Base-by-base conservation (phyloP, 768 basidiomycete species). In the Agrocybe praecox region DNA sequence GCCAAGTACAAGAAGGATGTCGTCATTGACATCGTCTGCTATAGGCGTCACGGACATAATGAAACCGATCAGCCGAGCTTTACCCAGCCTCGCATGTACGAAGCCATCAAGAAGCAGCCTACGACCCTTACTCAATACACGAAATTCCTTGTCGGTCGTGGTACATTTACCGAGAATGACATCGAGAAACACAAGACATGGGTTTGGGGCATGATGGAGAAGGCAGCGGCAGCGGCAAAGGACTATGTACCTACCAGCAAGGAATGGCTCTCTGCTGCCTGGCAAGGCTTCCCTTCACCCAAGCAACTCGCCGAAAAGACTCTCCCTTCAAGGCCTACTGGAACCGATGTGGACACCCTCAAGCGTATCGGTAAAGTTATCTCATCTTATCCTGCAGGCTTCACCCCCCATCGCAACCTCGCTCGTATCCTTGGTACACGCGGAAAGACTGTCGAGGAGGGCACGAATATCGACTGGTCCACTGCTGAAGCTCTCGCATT, bases 161-260 rank as follows among this genome's bases (percentile, higher is more conserved):
- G 90, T 23, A 94, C 96, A 1, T 99, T 99, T 72, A 96, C 94
- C 29, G 90, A 94, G 72, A 88, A 90, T 74, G 96, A 98, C 67
- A 93, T 98, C 51, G 95, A 96, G 69, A 96, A 98, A 69, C 97
- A 98, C 80, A 94, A 94, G 81, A 92, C 90, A 65, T 99, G 97
- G 97, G 97, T 99, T 2, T 97, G 94, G 95, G 94, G 94, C 32
- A 96, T 96, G 92, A 80, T 99, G 55, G 97, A 99, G 75, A 96
- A 89, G 74, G 94, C 97, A 8, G 87, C 91, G n/a, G 86, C 83
- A n/a, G 94, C 84, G 9, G 82, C 92, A 12, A 97, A 98, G 77
- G 94, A 98, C 70, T 99, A 99, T 72, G 87, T 95, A 40, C 94
- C 97, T 12, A 90, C 94, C 3, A 84, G 86, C 66, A 93, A 94